phyloP scores from a whole-genome alignment of 768 basidiomycete genomes.

The Pisolithus marmoratus region DNA sequence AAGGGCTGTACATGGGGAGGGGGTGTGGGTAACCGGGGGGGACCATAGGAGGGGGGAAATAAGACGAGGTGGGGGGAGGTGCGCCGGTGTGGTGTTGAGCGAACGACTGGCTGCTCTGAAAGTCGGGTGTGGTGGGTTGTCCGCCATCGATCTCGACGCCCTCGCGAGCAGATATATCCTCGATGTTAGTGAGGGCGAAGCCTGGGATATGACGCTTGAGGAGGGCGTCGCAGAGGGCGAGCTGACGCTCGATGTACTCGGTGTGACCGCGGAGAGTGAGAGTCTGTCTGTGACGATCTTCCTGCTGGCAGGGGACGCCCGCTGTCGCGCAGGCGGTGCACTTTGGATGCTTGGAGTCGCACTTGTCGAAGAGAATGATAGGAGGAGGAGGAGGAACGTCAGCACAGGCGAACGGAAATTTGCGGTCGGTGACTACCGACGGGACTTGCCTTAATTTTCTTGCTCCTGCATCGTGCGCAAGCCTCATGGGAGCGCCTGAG shows the following conservation, averaged over 20 bases:
- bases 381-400: too few relatives aligned
- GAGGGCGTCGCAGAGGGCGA: conserved; percentile 72
- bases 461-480: conserved; percentile 88
- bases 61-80: conserved; percentile 26
- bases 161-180: conserved; percentile 58
- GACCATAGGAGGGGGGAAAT: conserved; percentile 32
- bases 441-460: conserved; percentile 90
- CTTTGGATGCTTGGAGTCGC: conserved; percentile 85
- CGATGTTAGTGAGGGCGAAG: conserved; percentile 62
- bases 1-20: conserved; percentile 38
- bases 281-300: conserved; percentile 83
- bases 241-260: conserved; percentile 75
- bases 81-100: conserved; percentile 17
- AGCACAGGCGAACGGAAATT: conserved; percentile 56
- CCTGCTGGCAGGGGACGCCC: conserved; percentile 76
- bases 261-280: conserved; percentile 82
- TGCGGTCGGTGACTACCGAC: conserved; percentile 73
- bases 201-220: conserved; percentile 67
- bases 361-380: conserved; percentile 45
- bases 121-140: conserved; percentile 23
- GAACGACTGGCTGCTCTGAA: conserved; percentile 31
- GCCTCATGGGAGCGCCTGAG: conserved; percentile 87
- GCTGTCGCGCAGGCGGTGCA: conserved; percentile 83
- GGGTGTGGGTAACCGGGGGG: conserved; percentile 44
- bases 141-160: conserved; percentile 48